phyloP scores from a whole-genome alignment of 345 rosid species.

The Pistacia integerrima region DNA sequence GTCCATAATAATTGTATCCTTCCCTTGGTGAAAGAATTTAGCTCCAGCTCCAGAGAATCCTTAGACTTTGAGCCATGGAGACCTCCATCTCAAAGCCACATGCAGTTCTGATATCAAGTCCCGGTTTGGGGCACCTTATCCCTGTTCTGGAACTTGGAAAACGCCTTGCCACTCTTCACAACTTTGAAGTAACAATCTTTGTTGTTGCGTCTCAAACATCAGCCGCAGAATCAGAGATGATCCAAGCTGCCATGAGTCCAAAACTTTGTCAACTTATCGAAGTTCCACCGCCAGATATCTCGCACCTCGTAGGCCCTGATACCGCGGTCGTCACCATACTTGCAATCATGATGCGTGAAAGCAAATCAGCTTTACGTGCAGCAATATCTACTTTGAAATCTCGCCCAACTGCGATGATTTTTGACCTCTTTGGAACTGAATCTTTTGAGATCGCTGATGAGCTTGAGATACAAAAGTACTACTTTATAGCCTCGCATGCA shows the following conservation, averaged over 20 bases:
- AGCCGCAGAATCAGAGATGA: conserved; percentile 22
- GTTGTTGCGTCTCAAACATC: conserved; percentile 29
- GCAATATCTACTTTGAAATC: conserved; percentile 30
- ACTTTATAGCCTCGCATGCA: conserved; percentile 41
- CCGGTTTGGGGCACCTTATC: conserved; percentile 65
- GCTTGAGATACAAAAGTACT: conserved; percentile 36
- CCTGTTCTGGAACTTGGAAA: conserved; percentile 59
- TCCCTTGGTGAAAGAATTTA: no score
- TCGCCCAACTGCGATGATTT: conserved; percentile 47
- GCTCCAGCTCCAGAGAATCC: no score
- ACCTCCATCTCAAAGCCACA: conserved; percentile 30
- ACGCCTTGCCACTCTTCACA: conserved; percentile 37
- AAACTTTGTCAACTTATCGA: conserved; percentile 28
- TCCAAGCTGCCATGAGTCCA: conserved; percentile 22
- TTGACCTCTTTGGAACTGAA: conserved; percentile 52
- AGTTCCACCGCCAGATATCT: conserved; percentile 40
- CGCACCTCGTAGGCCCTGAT: conserved; percentile 28
- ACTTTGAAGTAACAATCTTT: conserved; percentile 46
- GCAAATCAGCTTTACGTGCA: conserved; percentile 30
- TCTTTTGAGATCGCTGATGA: conserved; percentile 42
- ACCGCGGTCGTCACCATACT: conserved; percentile 32
- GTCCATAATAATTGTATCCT: no score
- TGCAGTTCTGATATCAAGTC: conserved; percentile 47
- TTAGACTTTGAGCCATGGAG: neutral
- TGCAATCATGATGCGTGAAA: conserved; percentile 41